Evolutionary conservation across 768 basidiomycete genomes (phyloP), one percentile per base, ranked within the genome.

Genomic region (Russula ochroleuca): DNA sequence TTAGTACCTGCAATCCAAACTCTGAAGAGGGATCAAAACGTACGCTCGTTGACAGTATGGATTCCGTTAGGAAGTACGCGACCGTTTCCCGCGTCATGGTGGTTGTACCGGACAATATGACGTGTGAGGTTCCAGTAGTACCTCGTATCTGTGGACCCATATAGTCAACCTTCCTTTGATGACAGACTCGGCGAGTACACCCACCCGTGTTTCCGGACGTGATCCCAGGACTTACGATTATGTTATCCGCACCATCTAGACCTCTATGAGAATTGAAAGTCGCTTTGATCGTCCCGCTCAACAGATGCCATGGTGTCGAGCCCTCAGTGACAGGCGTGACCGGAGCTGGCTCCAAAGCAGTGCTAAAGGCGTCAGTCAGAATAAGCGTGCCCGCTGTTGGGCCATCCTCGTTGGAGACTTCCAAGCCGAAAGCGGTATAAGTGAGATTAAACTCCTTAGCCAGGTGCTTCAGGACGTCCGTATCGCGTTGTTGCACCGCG

Each of bases 1-100:
- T 61, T 2, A 61, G n/a, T 1, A 13, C 11, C 9, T 10, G 49
- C 15, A 9, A 33, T 23, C 15, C 58, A 0, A 43, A 56, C 25
- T 28, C 19, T 19, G 54, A 56, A 19, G 25, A 28, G 15, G 35
- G 2, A 13, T 25, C 15, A 2, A 56, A 56, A 56, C 55, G 5
- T 43, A 56, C 55, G 55, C n/a, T 56, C 90, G 62, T 90, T 82
- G 31, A 90, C 81, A 2, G 88, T 88, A 72, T 90, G 90, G n/a
- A 85, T 74, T 1, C 80, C 71, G 73, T 38, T 64, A 67, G 2
- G 43, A 25, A n/a, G 5, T 8, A 15, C 1, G 6, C 14, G 8
- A n/a, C 14, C 10, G 5, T 19, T 1, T 6, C 25, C 55, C 10
- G 9, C 66, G 52, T 68, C 62, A 48, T 74, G 71, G 37, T 68